Percentiles rank a stretch among this genome's conserved stretches.
These are phyloP conservation scores for Ganoderma sp. DNA, from an alignment of 1,284 basidiomycete species.

Conservation along the genomic window DNA sequence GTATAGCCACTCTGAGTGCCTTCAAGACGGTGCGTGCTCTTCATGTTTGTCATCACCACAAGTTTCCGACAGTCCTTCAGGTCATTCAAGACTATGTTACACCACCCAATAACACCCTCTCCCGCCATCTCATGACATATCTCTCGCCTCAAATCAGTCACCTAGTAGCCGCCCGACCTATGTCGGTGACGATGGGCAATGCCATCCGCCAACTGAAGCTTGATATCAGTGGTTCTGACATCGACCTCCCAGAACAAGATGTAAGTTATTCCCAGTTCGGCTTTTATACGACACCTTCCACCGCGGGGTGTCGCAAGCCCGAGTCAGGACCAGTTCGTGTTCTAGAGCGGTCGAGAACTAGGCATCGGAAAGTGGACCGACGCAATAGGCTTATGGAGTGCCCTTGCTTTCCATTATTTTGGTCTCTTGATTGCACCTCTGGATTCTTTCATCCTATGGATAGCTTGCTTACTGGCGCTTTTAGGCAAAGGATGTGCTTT, in stretches of 20 bases:
- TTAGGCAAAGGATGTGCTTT: constrained; percentile 88
- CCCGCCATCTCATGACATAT: constrained; percentile 86
- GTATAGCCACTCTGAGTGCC: constrained; percentile 84
- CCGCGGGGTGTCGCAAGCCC: not conserved
- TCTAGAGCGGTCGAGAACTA: not conserved
- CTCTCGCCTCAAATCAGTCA: constrained; percentile 91
- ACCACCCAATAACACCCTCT: constrained; percentile 81
- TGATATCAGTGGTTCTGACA: constrained; percentile 91
- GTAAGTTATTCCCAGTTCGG: constrained; percentile 53
- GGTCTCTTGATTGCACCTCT: no score
- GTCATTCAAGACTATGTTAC: constrained; percentile 89
- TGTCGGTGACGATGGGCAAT: constrained; percentile 96
- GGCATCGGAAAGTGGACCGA: not conserved
- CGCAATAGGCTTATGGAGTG: not conserved
- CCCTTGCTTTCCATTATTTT: not conserved
- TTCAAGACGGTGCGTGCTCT: constrained; percentile 77
- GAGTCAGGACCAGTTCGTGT: not conserved
- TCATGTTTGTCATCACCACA: constrained; percentile 24
- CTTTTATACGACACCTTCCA: not conserved
- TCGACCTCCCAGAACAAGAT: constrained; percentile 93
- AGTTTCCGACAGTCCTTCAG: constrained; percentile 46
- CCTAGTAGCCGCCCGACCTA: constrained; percentile 84
- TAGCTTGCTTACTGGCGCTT: constrained; percentile 5
- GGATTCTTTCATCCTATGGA: not conserved
- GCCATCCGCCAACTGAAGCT: constrained; percentile 95